A percentile compares a stretch with the other conserved stretches of the same genome.
Conservation (phyloP, 2,329 filamentous ascomycete species). For the Aspergillus quadrilineatus region DNA sequence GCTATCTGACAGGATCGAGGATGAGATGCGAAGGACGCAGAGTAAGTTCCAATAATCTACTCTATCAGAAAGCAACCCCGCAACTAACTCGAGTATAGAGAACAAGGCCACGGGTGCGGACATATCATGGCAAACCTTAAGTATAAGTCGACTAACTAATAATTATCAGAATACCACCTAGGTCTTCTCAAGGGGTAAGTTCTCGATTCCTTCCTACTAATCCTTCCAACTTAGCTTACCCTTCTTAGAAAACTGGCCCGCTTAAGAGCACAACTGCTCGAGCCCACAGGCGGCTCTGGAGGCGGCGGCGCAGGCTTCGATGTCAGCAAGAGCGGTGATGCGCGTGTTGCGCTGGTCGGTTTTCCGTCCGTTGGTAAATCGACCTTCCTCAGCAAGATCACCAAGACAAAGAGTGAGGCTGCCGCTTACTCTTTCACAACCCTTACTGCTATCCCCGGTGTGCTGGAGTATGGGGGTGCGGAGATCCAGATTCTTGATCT, state of each 20-base stretch:
- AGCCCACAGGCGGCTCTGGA: conserved; percentile 78
- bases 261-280: conserved; percentile 87
- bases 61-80: conserved; percentile 22
- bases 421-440: conserved; percentile 98
- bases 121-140: conserved; percentile 1
- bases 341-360: conserved; percentile 94
- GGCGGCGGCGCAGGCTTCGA: conserved; percentile 80
- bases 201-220: conserved; percentile 23
- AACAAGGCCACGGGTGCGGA: conserved; percentile 95
- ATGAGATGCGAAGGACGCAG: conserved; percentile 98
- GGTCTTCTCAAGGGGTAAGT: conserved; percentile 89
- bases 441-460: conserved; percentile 92
- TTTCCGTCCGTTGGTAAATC: conserved; percentile 99
- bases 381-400: conserved; percentile 97
- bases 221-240: background rate
- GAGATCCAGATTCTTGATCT: conserved; percentile 98
- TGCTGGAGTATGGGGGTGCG: conserved; percentile 94
- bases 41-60: conserved; percentile 60
- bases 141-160: conserved; percentile 4
- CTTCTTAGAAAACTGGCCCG: conserved; percentile 82
- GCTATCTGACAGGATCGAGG: conserved; percentile 74
- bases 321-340: conserved; percentile 94
- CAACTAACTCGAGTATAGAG: conserved; percentile 58
- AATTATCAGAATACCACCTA: conserved; percentile 83
- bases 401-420: conserved; percentile 94